These are phyloP conservation scores for Sapria himalayana DNA, from an alignment of 345 rosid species.

Conservation along the genomic window DNA sequence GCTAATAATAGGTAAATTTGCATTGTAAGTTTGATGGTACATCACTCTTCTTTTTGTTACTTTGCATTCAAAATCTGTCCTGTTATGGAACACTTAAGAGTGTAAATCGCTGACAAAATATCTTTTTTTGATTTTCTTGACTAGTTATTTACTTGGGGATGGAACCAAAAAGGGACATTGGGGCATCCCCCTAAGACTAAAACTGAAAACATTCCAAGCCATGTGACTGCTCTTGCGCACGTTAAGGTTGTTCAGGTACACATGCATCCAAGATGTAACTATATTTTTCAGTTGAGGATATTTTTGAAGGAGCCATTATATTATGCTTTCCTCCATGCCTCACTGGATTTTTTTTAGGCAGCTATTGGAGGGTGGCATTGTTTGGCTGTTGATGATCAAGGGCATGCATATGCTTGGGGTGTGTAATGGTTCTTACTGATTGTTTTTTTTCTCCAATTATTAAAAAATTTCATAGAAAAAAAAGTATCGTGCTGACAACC, in stretches of 20 bases:
- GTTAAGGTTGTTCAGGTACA: conserved; percentile 79
- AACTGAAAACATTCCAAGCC: conserved; percentile 75
- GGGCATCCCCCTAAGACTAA: conserved; percentile 89
- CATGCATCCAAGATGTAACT: no score
- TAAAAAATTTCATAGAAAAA: background rate
- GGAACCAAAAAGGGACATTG: conserved; percentile 98
- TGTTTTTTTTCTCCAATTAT: background rate
- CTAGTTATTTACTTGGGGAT: conserved; percentile 99
- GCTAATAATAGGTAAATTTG: no score
- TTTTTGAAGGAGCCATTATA: no score
- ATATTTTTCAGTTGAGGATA: background rate
- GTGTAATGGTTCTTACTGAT: conserved; percentile 3
- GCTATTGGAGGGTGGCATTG: conserved; percentile 99
- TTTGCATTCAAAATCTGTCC: background rate
- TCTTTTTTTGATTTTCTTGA: no score
- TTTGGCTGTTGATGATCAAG: conserved; percentile 98
- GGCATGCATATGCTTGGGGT: conserved; percentile 98
- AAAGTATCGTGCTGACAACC: no score
- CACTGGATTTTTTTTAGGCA: conserved; percentile 63
- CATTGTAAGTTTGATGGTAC: no score
- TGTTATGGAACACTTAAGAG: no score
- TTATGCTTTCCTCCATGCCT: no score
- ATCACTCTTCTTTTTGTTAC: background rate
- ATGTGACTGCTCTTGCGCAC: conserved; percentile 47
- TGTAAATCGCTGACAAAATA: no score